Base-by-base conservation (phyloP, 371 early-diverging fungal genomes). In the Modicella reniformis region DNA sequence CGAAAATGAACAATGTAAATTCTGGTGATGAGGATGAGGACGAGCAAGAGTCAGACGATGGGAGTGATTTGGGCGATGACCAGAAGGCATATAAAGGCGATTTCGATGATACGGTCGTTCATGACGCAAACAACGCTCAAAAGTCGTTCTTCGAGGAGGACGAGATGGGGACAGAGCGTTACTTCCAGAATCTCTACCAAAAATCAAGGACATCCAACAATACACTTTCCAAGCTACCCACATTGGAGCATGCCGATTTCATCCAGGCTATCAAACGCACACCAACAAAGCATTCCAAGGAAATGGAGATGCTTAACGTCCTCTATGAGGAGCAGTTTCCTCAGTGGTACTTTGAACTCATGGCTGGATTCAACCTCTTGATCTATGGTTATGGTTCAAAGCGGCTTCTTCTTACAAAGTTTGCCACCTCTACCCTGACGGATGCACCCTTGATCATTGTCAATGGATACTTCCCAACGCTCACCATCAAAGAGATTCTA, bases 321-420 rank as follows among this genome's bases (percentile, higher is more conserved):
- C 71, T 90, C 44, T 91, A 94, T 59, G 83, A 86, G 44, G 81
- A 81, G 19, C 85, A 88, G 59, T 96, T 94, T 59, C 80, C 85
- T 1, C 94, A 96, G 66, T 96, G 96, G 96, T 83, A 72, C 57
- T 93, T 94, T 81, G 94, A 95, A 73, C 84, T 95, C 26, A 69
- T 83, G 2, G 80, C 86, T 17, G 86, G 86, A 17, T 97, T 93
- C 82, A 95, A 93, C 67, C 83, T 96, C 3, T 70, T 94, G 3
- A 92, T 96, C 60, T 95, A 94, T 63, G 97, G 96, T 0, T 94
- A 88, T 62, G 96, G 96, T 0, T 96, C 97, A 19, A 98, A 98
- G 74, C 88, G 91, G 25, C 77, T 79, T 0, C 67, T 98, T 23
- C 65, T 96, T 40, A 89, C 87, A 62, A 70, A 85, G 48, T 96